Percentiles rank a stretch among this genome's conserved stretches.
Evolutionary conservation across 2,329 filamentous ascomycete genomes (phyloP).

Genomic region (Penicillium decumbens): DNA sequence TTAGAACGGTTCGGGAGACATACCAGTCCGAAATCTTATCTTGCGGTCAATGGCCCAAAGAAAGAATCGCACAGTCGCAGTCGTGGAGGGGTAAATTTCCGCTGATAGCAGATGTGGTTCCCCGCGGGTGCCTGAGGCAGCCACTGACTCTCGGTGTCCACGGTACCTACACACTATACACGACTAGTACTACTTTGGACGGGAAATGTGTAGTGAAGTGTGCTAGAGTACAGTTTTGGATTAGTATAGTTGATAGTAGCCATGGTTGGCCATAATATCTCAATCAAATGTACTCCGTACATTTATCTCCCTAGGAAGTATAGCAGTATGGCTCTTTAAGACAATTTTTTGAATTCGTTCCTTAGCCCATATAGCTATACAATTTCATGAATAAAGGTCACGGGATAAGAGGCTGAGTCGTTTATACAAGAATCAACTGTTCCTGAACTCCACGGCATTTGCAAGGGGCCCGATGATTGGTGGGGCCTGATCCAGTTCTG

Average conservation of each 20-base stretch:
- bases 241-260: neutral
- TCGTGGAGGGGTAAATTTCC: constrained; percentile 35
- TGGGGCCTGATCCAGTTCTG: constrained; percentile 20
- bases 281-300: neutral
- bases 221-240: neutral
- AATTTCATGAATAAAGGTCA: neutral
- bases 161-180: neutral
- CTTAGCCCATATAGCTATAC: neutral
- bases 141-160: too few relatives aligned
- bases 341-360: neutral
- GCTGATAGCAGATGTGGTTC: constrained; percentile 15
- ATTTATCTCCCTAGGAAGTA: neutral
- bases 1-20: neutral
- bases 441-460: constrained; percentile 3
- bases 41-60: neutral
- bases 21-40: neutral
- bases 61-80: constrained; percentile 14
- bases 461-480: constrained; percentile 12
- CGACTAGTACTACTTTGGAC: neutral
- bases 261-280: neutral
- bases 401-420: neutral
- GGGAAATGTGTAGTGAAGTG: neutral
- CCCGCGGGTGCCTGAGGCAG: constrained; percentile 29
- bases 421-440: neutral
- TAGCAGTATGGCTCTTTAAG: neutral